These are phyloP conservation scores for Dentipellis sp. DNA, from an alignment of 768 basidiomycete species.

Conservation along the genomic window DNA sequence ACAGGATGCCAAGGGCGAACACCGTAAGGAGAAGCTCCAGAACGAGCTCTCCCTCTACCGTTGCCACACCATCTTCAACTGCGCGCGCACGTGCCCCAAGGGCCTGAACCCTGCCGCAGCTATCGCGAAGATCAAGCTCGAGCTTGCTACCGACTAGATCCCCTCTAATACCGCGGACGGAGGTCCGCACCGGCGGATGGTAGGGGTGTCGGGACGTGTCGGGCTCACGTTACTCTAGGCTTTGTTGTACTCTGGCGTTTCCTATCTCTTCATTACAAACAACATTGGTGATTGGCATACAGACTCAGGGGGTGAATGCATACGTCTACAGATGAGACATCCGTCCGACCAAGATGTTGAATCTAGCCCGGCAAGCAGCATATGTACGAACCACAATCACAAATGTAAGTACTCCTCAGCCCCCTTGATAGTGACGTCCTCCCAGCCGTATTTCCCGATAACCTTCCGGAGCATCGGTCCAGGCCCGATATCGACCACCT, in stretches of 20 bases:
- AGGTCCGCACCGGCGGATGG: neutral
- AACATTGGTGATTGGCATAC: too few species aligned
- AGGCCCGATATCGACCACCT: neutral
- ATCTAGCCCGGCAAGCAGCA: too few species aligned
- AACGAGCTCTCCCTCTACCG: constrained; percentile 96
- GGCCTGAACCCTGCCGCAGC: constrained; percentile 89
- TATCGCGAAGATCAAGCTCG: constrained; percentile 90
- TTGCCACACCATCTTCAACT: constrained; percentile 99
- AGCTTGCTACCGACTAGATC: constrained; percentile 67
- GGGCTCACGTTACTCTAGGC: neutral
- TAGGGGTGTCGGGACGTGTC: neutral
- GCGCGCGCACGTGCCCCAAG: constrained; percentile 95
- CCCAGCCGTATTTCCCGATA: neutral
- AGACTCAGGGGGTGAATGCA: too few species aligned
- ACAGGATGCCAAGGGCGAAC: constrained; percentile 66
- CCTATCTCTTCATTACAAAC: neutral
- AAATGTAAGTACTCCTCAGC: neutral
- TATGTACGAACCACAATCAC: too few species aligned
- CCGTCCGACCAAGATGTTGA: too few species aligned
- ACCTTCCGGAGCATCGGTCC: neutral
- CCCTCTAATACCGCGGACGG: neutral
- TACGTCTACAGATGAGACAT: too few species aligned
- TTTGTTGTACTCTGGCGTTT: neutral
- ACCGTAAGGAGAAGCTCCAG: constrained; percentile 87
- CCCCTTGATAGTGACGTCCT: neutral